Evolutionary conservation across 257 asterid genomes (phyloP).

Genomic region (Perilla frutescens): DNA sequence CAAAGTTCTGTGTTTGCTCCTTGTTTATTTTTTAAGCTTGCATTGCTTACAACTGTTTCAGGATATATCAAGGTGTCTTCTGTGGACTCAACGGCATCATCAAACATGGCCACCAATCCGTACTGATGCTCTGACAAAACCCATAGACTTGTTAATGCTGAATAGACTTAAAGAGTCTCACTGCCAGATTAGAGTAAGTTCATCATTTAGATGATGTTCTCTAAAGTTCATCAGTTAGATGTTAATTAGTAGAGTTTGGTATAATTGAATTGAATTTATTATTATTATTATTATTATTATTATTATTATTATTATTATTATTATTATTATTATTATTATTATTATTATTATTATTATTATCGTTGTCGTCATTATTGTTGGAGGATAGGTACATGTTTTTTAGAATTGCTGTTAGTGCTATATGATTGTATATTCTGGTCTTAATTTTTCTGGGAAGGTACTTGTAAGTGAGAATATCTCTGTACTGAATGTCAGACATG

Average conservation of each 20-base stretch:
- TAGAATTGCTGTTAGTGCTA: constrained; percentile 2
- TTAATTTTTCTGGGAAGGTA: constrained; percentile 2
- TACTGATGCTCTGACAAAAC: constrained; percentile 86
- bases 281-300: background rate
- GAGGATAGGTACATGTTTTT: background rate
- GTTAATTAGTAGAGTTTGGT: background rate
- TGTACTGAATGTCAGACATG: constrained; percentile 5
- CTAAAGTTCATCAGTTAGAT: constrained; percentile 21
- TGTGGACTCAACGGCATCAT: constrained; percentile 99
- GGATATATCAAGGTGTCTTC: constrained; percentile 97
- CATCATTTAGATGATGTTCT: constrained; percentile 17
- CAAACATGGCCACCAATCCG: constrained; percentile 99
- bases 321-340: background rate
- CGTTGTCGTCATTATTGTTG: background rate
- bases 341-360: background rate
- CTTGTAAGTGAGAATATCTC: background rate
- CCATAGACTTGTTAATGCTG: constrained; percentile 84
- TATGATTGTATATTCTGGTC: background rate
- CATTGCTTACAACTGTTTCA: constrained; percentile 42
- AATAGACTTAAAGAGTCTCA: constrained; percentile 87
- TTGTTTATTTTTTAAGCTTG: constrained; percentile 8
- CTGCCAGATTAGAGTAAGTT: constrained; percentile 83
- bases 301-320: background rate
- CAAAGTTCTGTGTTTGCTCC: constrained; percentile 10
- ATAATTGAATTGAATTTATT: background rate